These are phyloP conservation scores for Cardiospermum halicacabum DNA, from an alignment of 345 rosid genomes.

Conservation along the genomic window DNA sequence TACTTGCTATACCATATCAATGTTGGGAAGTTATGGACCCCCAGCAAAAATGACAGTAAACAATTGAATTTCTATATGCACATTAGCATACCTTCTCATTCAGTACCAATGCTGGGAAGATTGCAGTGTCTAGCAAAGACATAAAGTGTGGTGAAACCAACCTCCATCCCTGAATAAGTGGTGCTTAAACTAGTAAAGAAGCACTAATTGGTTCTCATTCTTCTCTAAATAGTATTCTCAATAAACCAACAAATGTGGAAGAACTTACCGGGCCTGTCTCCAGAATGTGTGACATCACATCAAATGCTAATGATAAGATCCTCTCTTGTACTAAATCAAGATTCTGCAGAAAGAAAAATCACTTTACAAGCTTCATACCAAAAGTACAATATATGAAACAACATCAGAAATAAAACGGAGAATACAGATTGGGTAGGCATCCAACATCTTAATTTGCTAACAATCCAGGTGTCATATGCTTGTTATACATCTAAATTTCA, in stretches of 20 bases:
- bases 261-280: constrained; percentile 84
- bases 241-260: constrained; percentile 12
- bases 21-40: too few species aligned
- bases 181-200: constrained; percentile 12
- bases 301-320: constrained; percentile 68
- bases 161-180: constrained; percentile 75
- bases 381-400: constrained; percentile 14
- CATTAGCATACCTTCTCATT: constrained; percentile 59
- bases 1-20: too few species aligned
- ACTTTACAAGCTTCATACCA: constrained; percentile 5
- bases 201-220: not conserved
- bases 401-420: constrained; percentile 11
- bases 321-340: constrained; percentile 64
- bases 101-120: constrained; percentile 65
- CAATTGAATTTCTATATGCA: not conserved
- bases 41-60: not conserved
- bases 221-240: not conserved
- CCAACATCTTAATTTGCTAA: too few species aligned
- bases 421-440: not conserved
- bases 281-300: constrained; percentile 67
- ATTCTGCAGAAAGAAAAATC: constrained; percentile 44
- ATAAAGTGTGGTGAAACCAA: constrained; percentile 82
- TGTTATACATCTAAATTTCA: not conserved
- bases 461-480: not conserved
- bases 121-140: constrained; percentile 66